Evolutionary conservation across 768 basidiomycete genomes (phyloP).

Genomic region (Omphalotus guepiniiformis): DNA sequence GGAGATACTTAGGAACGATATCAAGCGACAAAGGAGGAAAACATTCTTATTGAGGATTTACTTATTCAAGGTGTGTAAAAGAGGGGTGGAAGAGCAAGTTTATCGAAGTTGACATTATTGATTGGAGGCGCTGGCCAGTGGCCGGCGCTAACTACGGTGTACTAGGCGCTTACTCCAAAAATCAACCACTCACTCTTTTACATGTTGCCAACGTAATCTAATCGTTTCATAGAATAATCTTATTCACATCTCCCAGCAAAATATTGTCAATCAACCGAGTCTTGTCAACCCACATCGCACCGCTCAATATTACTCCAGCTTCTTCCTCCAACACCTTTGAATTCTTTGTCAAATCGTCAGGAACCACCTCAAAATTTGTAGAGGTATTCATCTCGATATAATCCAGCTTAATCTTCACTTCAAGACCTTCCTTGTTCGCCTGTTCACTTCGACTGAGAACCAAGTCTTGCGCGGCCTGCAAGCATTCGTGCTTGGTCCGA

Average conservation of each 20-base stretch:
- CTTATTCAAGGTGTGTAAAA: no score
- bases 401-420: constrained; percentile 62
- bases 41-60: no score
- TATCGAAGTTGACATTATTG: no score
- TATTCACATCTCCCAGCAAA: not conserved
- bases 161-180: no score
- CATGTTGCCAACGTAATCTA: no score
- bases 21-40: no score
- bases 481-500: constrained; percentile 43
- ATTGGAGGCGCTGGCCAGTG: no score
- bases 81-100: no score
- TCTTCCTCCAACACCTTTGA: not conserved
- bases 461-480: constrained; percentile 38
- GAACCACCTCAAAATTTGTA: not conserved
- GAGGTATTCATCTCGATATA: constrained; percentile 78
- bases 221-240: no score
- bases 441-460: constrained; percentile 29
- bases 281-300: not conserved
- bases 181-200: no score
- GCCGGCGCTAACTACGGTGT: no score
- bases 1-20: no score
- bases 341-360: not conserved
- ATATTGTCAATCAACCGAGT: constrained; percentile 6
- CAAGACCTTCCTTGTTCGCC: constrained; percentile 28
- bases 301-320: not conserved